Evolutionary conservation across 2,329 filamentous ascomycete species (phyloP).

Genomic region (Diaporthe batatas): DNA sequence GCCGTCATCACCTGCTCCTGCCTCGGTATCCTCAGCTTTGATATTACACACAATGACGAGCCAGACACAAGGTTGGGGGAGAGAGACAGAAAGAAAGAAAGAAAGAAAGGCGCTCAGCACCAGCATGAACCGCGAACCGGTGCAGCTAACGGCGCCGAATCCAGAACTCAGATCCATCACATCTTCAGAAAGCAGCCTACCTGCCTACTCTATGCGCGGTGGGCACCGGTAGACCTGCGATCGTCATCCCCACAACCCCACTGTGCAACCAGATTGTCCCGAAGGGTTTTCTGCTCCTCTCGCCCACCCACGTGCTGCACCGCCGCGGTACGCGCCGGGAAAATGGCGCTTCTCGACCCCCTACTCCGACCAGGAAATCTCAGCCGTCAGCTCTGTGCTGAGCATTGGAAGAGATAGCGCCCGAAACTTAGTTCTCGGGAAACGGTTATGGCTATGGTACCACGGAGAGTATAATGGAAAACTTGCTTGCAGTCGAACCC

Average conservation of each 20-base stretch:
- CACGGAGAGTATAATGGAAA: not conserved
- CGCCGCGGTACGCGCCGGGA: conserved; percentile 28
- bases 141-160: not conserved
- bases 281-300: not conserved
- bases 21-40: not conserved
- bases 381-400: not conserved
- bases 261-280: conserved; percentile 10
- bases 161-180: not conserved
- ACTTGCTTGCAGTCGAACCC: not conserved
- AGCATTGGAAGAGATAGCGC: not conserved
- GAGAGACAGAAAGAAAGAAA: too few species aligned
- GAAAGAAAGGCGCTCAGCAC: not conserved
- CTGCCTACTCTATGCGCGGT: not conserved
- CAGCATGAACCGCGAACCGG: not conserved
- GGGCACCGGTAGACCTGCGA: conserved; percentile 1
- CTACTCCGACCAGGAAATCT: not conserved
- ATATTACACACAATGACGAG: not conserved
- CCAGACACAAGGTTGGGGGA: not conserved
- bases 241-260: conserved; percentile 28
- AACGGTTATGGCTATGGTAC: not conserved
- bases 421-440: not conserved
- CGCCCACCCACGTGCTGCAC: not conserved
- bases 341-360: not conserved
- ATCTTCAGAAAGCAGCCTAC: not conserved
- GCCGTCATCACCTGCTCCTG: not conserved